A percentile compares a stretch with the other conserved stretches of the same genome.
Conservation (phyloP, 2,329 filamentous ascomycete genomes). For the Aspergillus cejpii region DNA sequence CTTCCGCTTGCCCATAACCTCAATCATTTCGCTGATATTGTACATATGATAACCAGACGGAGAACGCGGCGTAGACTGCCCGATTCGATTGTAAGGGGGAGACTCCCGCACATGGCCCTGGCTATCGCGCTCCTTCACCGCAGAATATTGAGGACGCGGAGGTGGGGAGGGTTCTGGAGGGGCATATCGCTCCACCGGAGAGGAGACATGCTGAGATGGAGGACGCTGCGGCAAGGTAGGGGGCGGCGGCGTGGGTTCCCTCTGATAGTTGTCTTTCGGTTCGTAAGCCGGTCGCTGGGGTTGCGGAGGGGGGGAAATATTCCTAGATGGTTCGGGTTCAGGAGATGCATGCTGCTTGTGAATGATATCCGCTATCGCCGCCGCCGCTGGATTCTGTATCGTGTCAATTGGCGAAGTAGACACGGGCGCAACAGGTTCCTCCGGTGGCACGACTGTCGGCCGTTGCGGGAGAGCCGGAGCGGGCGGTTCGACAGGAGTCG, state of each 20-base stretch:
- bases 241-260: constrained; percentile 37
- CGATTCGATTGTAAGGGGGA: constrained; percentile 50
- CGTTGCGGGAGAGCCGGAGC: constrained; percentile 36
- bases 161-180: constrained; percentile 50
- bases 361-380: constrained; percentile 49
- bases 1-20: constrained; percentile 93
- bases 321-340: constrained; percentile 24
- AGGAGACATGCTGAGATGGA: constrained; percentile 49
- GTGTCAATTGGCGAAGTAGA: constrained; percentile 39
- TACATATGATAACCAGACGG: constrained; percentile 88
- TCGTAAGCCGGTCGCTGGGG: constrained; percentile 52
- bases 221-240: constrained; percentile 60
- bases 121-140: constrained; percentile 35
- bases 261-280: constrained; percentile 57
- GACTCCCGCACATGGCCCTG: constrained; percentile 46
- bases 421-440: constrained; percentile 23
- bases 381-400: constrained; percentile 48
- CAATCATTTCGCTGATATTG: constrained; percentile 95
- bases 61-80: constrained; percentile 48
- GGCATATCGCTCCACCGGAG: constrained; percentile 55
- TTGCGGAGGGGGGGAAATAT: constrained; percentile 31
- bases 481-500: constrained; percentile 31
- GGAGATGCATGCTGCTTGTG: constrained; percentile 35
- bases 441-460: constrained; percentile 19
- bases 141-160: constrained; percentile 26